Evolutionary conservation across 768 basidiomycete species (phyloP).

Genomic region (Pulveroboletus ravenelii): DNA sequence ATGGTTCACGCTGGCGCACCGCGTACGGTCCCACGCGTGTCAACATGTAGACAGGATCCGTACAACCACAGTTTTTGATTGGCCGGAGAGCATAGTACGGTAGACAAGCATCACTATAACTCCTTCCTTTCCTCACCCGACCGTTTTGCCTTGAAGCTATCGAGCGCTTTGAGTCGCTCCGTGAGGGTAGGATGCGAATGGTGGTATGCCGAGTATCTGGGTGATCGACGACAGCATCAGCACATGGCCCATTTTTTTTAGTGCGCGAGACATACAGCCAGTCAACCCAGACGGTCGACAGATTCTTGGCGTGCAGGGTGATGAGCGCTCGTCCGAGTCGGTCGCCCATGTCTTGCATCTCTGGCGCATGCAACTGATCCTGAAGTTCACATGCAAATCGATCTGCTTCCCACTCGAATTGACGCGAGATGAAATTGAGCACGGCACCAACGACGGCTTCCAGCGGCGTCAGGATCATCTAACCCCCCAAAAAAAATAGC

Average conservation of each 20-base stretch:
- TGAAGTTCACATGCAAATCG: constrained; percentile 75
- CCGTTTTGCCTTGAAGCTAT: constrained; percentile 52
- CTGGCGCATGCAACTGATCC: constrained; percentile 37
- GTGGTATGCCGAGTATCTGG: constrained; percentile 88
- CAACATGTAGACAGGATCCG: background rate
- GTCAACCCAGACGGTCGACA: constrained; percentile 92
- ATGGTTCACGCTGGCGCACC: background rate
- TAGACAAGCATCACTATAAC: constrained; percentile 7
- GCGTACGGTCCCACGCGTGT: background rate
- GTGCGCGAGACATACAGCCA: constrained; percentile 52
- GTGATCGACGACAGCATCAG: background rate
- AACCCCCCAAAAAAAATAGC: background rate
- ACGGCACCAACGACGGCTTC: constrained; percentile 67
- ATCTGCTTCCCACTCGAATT: constrained; percentile 93
- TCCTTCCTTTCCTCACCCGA: constrained; percentile 25
- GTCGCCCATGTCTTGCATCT: constrained; percentile 83
- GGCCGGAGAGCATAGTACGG: background rate
- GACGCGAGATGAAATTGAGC: constrained; percentile 79
- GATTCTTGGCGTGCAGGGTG: constrained; percentile 85
- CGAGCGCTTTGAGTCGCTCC: constrained; percentile 81
- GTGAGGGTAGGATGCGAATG: constrained; percentile 94
- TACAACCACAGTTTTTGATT: background rate
- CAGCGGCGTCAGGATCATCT: constrained; percentile 79
- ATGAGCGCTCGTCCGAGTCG: constrained; percentile 79
- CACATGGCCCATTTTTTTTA: background rate